Evolutionary conservation across 768 basidiomycete genomes (phyloP), one percentile per base, ranked within the genome.

Genomic region (Mycena olivaceomarginata): DNA sequence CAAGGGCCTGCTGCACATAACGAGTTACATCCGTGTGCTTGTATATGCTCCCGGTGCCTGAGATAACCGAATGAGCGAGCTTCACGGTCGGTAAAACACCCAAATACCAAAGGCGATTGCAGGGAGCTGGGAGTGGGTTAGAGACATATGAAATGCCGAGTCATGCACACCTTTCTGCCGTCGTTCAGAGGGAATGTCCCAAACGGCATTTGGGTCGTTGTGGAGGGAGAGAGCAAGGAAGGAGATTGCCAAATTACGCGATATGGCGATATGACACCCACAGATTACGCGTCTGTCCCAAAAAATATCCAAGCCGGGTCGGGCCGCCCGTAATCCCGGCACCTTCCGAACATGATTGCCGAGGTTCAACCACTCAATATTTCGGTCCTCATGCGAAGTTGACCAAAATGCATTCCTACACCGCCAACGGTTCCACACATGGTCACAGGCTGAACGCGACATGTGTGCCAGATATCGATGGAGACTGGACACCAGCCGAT

Each of bases 1-100:
- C 86, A 4, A 91, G 73, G 8, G 90, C 90, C 75, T 88, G 87
- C 39, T 86, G 80, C 48, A 91, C 89, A 60, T 86, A 86, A 45
- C 82, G 82, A n/a, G 87, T 86, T n/a, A 87, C 88, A 67, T 90
- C 89, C 84, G 56, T 80, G 67, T 40, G 76, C 63, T 83, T 83
- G 65, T 76, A 79, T 10, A 74, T 68, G 65, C 78, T 79, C 12
- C 78, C 78, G 13, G 78, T 79, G 46, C 78, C 78, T 79, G 18
- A 39, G 0, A 63, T 11, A 18, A 0, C 20, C 12, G 6, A 45
- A 51, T 63, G 63, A 70, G 65, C 39, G 5, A 39, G 9, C 16
- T 45, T 67, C 41, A 56, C 6, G n/a, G 39, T 8, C 37, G 4
- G 31, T 15, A 64, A 18, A 11, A 80, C 82, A 2, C 16, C 10